A percentile compares a stretch with the other conserved stretches of the same genome.
Evolutionary conservation across 2,329 filamentous ascomycete genomes (phyloP).

Genomic region (Talaromyces rugulosus): DNA sequence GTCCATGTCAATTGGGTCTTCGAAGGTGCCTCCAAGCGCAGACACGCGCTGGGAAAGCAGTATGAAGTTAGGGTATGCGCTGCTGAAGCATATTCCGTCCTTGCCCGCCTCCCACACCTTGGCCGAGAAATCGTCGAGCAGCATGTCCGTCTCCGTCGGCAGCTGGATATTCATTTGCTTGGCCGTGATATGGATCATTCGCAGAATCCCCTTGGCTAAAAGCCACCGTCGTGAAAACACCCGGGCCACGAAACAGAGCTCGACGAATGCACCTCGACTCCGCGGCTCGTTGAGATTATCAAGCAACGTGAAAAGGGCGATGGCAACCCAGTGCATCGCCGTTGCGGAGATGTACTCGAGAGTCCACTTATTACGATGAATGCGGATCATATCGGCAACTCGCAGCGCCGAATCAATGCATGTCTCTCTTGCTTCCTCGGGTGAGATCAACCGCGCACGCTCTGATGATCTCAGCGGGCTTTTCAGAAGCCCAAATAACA

Average conservation of each 20-base stretch:
- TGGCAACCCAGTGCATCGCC: slow-evolving; percentile 26
- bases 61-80: slow-evolving; percentile 18
- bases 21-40: background rate
- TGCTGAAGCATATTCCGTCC: slow-evolving; percentile 15
- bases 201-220: slow-evolving; percentile 16
- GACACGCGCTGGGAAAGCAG: slow-evolving; percentile 12
- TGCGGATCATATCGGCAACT: slow-evolving; percentile 22
- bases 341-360: slow-evolving; percentile 28
- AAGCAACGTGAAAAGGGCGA: slow-evolving; percentile 25
- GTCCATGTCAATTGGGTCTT: slow-evolving; percentile 15
- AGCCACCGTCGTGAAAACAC: slow-evolving; percentile 23
- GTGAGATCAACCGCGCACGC: slow-evolving; percentile 7
- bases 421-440: slow-evolving; percentile 15
- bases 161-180: slow-evolving; percentile 17
- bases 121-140: slow-evolving; percentile 21
- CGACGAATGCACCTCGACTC: slow-evolving; percentile 23
- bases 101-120: slow-evolving; percentile 14
- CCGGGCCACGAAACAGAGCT: slow-evolving; percentile 19
- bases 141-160: slow-evolving; percentile 18
- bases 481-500: slow-evolving; percentile 24
- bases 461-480: slow-evolving; percentile 8
- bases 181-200: slow-evolving; percentile 19
- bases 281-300: slow-evolving; percentile 18
- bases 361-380: slow-evolving; percentile 26
- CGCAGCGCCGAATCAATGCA: slow-evolving; percentile 23